Base-by-base conservation (phyloP, 257 asterid species). In the Gentiana macrophylla region DNA sequence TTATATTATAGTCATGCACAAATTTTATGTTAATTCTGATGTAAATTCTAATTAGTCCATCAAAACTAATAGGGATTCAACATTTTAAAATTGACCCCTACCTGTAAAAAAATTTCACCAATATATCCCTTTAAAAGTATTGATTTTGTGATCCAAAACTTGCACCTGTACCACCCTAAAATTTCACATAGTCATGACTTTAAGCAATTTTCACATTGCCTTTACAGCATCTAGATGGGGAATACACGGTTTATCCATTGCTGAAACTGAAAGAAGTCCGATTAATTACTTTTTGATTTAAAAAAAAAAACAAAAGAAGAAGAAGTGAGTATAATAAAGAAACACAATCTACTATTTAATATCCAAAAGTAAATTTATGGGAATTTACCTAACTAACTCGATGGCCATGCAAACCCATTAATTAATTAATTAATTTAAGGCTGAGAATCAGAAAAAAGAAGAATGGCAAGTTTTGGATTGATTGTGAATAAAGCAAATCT, bases 371-470 rank as follows among this genome's bases (percentile, higher is more conserved):
- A 12, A 55, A 63, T 11, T 55, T 44, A 6, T 32, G 61, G 49
- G 33, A 35, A 63, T 47, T 56, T 56, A 52, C 57, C 58, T 37
- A 56, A 64, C 62, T 24, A 12, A 24, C 24, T 24, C 35, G 46
- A 49, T 49, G 44, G 5, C 24, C 24, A 24, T 24, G 24, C 24
- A 24, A 48, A 12, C 47, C 68, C 68, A 55, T 15, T 56, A 24
- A 24, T 24, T 24, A 24, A 24, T 24, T 24, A 24, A 24, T 24
- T 24, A 24, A 24, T 24, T 24, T 36, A 37, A 62, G 55, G 48
- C 35, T 47, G 56, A 13, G 60, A 12, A 56, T 50, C 50, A 32
- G 43, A 11, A 32, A 43, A 32, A 32, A 46, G 46, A 48, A 53
- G 36, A 47, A 34, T 53, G 60, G 46, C 49, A 35, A 38, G 12